These are phyloP conservation scores for Tothia fuscella DNA, from an alignment of 2,329 filamentous ascomycete species.

Conservation along the genomic window DNA sequence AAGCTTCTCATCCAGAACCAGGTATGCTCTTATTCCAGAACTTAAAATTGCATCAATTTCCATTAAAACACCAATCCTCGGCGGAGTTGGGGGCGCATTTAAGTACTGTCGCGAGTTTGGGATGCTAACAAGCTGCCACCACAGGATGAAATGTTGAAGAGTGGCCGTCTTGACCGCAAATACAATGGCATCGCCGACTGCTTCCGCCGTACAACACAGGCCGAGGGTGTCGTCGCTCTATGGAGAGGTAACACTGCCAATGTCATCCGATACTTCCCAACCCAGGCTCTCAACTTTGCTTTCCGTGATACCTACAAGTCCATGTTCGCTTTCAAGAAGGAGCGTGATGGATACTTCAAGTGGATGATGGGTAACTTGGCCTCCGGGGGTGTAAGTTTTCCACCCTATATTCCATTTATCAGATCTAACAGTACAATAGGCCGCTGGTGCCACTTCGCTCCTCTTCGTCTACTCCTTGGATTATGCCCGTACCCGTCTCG, in stretches of 20 bases:
- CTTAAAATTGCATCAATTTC: not conserved
- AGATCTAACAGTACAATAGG: slow-evolving; percentile 33
- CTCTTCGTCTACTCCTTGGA: slow-evolving; percentile 99
- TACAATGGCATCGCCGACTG: slow-evolving; percentile 91
- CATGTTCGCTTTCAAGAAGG: slow-evolving; percentile 99
- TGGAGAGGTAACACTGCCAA: slow-evolving; percentile 99
- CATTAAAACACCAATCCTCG: not conserved
- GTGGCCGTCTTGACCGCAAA: slow-evolving; percentile 94
- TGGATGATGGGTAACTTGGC: slow-evolving; percentile 99
- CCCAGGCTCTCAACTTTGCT: slow-evolving; percentile 99
- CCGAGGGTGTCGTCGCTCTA: slow-evolving; percentile 88
- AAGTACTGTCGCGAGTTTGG: slow-evolving; percentile 13
- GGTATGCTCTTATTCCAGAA: slow-evolving; percentile 46
- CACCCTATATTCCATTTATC: slow-evolving; percentile 11
- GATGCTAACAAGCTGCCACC: slow-evolving; percentile 12
- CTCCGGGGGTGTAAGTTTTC: slow-evolving; percentile 84
- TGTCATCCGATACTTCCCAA: slow-evolving; percentile 99
- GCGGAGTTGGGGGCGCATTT: slow-evolving; percentile 15
- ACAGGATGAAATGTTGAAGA: slow-evolving; percentile 99
- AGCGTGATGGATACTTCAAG: slow-evolving; percentile 92
- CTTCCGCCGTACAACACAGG: slow-evolving; percentile 81
- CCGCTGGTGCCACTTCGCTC: slow-evolving; percentile 98
- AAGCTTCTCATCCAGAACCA: slow-evolving; percentile 99
- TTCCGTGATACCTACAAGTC: slow-evolving; percentile 99
- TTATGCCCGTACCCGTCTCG: slow-evolving; percentile 99